Evolutionary conservation across 176 grass and related monocot species (phyloP), one percentile per base, ranked within the genome.

Genomic region (Miscanthus lutarioriparius): DNA sequence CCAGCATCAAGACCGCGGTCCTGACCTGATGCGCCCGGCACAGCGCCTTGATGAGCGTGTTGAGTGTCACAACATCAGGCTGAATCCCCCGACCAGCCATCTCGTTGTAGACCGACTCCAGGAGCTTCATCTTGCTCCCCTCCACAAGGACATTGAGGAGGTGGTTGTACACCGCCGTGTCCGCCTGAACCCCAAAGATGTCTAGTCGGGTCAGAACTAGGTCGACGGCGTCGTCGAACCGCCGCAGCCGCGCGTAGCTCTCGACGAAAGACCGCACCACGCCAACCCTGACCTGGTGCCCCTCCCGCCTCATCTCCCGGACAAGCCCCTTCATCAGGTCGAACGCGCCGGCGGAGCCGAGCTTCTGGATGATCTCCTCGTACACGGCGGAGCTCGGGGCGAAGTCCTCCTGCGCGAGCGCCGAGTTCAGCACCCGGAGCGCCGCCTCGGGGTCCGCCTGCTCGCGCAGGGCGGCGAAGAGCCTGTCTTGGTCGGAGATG

Each of bases 301-400:
- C 92, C 30, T 83, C 82, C 40, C 38, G 82, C 83, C 81, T 74
- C 89, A 95, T 93, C 80, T 88, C 91, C 26, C 61, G 45, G 72
- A 98, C 81, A 39, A 98, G 78, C 22, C 39, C 51, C 70, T 82
- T 77, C 87, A 98, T 91, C 45, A 90, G 83, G 73, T 89, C 85
- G 56, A 95, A 83, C 47, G 82, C 84, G 49, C 92, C 92, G 4
- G 78, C 81, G 5, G 87, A 70, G 25, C 82, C 91, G 45, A 98
- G 88, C 86, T 98, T 88, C 32, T 39, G 70, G 63, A 98, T 76
- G 23, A 98, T 64, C 82, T 93, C 95, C 85, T 95, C 91, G 43
- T 91, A 98, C 13, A 91, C 62, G 28, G 78, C 72, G 82, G 71
- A 7, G 62, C 82, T 58, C 0, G 87, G 68, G 0, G 51, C 47